These are phyloP conservation scores for Termitomyces heimii DNA, from an alignment of 768 basidiomycete species.

Conservation along the genomic window DNA sequence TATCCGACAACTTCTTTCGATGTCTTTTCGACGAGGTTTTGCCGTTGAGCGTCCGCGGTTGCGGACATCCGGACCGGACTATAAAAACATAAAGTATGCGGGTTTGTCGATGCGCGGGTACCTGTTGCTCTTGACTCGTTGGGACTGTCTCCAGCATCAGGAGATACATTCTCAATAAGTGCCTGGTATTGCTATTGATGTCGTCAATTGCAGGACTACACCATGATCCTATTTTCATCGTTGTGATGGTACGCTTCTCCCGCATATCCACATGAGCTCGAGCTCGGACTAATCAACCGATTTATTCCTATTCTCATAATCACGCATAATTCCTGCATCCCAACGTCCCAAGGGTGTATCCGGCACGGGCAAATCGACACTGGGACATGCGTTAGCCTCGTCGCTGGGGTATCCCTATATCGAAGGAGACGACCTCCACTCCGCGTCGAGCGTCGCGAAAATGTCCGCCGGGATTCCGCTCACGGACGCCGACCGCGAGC, in stretches of 20 bases:
- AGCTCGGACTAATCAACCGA: not conserved
- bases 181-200: not conserved
- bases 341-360: slow-evolving; percentile 64
- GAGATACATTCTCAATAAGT: not conserved
- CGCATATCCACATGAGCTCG: not conserved
- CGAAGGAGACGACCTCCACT: slow-evolving; percentile 89
- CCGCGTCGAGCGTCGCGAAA: slow-evolving; percentile 76
- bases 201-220: not conserved
- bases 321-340: no score
- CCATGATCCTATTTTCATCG: slow-evolving; percentile 12
- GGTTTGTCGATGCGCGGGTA: not conserved
- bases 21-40: not conserved
- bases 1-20: not conserved
- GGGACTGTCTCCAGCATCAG: not conserved
- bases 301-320: not conserved
- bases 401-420: slow-evolving; percentile 68
- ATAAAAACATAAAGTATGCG: not conserved
- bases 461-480: slow-evolving; percentile 77
- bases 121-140: not conserved
- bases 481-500: slow-evolving; percentile 74
- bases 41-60: not conserved
- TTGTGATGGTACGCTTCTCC: slow-evolving; percentile 18
- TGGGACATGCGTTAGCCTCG: slow-evolving; percentile 58
- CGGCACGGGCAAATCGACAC: slow-evolving; percentile 67
- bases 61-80: not conserved